Conservation (phyloP, 331 rosid genomes). For the Phaseolus coccineus region DNA sequence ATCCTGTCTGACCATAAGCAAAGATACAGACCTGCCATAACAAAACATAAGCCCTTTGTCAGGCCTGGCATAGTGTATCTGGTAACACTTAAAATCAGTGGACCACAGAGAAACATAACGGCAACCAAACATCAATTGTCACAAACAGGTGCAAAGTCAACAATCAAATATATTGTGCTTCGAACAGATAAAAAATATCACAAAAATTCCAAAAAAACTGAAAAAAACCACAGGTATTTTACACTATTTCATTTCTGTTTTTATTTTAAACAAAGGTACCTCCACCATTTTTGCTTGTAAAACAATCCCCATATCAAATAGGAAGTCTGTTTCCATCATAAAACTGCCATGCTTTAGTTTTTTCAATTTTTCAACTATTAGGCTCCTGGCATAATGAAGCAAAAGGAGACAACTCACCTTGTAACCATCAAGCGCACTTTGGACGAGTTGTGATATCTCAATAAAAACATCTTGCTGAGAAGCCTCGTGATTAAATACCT, state of each 20-base stretch:
- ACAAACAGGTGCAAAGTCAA: background rate
- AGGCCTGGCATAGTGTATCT: constrained; percentile 26
- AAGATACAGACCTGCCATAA: constrained; percentile 79
- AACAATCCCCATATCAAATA: background rate
- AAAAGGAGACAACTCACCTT: constrained; percentile 56
- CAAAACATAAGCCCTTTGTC: constrained; percentile 33
- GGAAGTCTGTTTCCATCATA: too few species aligned
- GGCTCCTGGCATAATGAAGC: background rate
- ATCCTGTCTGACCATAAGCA: constrained; percentile 94
- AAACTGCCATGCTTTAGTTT: too few species aligned
- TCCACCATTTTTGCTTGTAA: background rate
- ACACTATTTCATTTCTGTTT: background rate
- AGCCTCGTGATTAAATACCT: constrained; percentile 77
- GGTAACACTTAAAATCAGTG: background rate
- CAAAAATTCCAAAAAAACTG: background rate
- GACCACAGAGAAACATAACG: background rate
- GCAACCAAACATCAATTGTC: background rate
- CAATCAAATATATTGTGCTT: background rate
- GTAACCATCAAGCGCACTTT: constrained; percentile 89
- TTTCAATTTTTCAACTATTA: background rate
- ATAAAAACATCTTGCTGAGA: constrained; percentile 79
- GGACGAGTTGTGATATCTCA: constrained; percentile 88
- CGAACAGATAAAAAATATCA: background rate
- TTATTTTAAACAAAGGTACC: background rate
- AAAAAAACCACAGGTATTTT: background rate